These are phyloP conservation scores for Naegleria fowleri DNA, from an alignment of 208 protist species.

Conservation along the genomic window DNA sequence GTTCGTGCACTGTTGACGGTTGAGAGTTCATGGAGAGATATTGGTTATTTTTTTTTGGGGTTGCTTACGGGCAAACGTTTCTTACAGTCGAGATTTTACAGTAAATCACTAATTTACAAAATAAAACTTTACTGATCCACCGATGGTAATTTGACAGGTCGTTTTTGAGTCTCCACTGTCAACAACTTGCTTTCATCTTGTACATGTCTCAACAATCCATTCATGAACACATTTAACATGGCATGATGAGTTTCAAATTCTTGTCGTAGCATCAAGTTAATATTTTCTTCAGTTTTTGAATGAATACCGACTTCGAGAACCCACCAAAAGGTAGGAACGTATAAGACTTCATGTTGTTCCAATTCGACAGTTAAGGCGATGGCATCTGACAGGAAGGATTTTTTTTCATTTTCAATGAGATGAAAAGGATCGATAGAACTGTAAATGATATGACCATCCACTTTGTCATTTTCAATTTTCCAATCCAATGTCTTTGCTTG, in stretches of 20 bases:
- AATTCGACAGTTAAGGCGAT: background rate
- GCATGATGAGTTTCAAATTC: background rate
- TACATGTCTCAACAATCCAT: background rate
- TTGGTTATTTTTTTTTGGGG: too few species aligned
- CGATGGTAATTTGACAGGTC: background rate
- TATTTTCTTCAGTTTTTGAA: background rate
- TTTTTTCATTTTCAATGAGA: background rate
- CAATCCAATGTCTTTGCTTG: background rate
- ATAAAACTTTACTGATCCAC: too few species aligned
- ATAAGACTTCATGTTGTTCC: background rate
- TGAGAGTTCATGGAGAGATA: too few species aligned
- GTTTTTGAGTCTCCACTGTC: background rate
- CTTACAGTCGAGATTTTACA: too few species aligned
- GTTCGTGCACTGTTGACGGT: too few species aligned
- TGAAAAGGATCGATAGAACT: background rate
- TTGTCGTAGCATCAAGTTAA: background rate
- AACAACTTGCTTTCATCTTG: background rate
- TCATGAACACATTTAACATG: background rate
- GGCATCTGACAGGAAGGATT: background rate
- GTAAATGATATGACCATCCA: background rate
- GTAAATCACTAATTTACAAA: too few species aligned
- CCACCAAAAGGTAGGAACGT: background rate
- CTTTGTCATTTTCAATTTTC: background rate
- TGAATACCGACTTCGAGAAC: background rate
- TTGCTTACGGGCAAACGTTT: too few species aligned